Percentiles rank a stretch among this genome's conserved stretches.
phyloP scores from a whole-genome alignment of 1,139 yeast genomes.

The Hemisphaericaspora xylofermentans region DNA sequence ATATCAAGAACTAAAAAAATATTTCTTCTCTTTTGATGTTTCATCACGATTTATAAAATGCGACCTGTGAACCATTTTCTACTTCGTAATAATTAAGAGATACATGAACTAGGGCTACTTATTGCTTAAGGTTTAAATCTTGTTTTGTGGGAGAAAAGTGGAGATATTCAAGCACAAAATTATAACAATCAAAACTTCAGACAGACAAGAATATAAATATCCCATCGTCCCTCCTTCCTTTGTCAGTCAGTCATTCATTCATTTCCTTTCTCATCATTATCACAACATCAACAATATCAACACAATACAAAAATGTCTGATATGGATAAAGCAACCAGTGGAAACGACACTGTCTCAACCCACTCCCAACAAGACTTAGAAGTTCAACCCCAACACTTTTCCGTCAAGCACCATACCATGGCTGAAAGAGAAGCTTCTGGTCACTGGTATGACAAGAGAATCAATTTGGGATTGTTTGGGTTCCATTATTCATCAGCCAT shows the following conservation, averaged over 20 bases:
- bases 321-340: neutral
- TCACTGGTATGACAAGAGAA: constrained; percentile 42
- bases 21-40: constrained; percentile 3
- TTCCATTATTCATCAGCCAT: constrained; percentile 40
- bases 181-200: neutral
- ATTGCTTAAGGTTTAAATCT: neutral
- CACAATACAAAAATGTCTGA: neutral
- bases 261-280: neutral
- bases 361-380: constrained; percentile 7
- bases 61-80: constrained; percentile 6
- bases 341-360: neutral
- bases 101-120: no score
- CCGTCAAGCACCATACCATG: constrained; percentile 26
- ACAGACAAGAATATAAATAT: constrained; percentile 1
- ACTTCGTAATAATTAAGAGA: no score
- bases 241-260: neutral
- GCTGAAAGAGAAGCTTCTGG: constrained; percentile 33
- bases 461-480: constrained; percentile 8
- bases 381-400: constrained; percentile 21
- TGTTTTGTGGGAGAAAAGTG: constrained; percentile 1
- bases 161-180: neutral
- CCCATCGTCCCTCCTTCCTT: neutral
- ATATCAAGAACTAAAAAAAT: neutral
- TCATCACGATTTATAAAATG: constrained; percentile 2
- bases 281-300: neutral